Evolutionary conservation across 371 early-diverging fungal genomes (phyloP).

Genomic region (Actinomucor elegans): DNA sequence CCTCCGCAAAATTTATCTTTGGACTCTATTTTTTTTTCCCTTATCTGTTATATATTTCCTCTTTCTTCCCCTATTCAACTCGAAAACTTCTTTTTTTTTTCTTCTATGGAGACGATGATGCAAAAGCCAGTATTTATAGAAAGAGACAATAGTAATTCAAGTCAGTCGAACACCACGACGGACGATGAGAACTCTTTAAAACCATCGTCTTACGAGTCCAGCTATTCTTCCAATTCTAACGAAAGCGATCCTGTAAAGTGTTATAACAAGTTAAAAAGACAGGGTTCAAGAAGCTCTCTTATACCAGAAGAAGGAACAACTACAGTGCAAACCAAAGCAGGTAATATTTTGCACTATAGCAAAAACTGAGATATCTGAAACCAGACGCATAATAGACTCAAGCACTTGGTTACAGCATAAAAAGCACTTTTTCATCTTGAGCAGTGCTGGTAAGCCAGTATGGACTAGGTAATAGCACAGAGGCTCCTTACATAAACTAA

Average conservation of each 20-base stretch:
- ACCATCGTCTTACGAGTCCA: slow-evolving; percentile 31
- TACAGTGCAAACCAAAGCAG: not conserved
- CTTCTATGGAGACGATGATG: not conserved
- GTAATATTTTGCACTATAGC: not conserved
- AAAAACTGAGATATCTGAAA: not conserved
- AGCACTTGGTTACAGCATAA: slow-evolving; percentile 61
- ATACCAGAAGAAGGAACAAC: not conserved
- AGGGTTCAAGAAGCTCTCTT: slow-evolving; percentile 42
- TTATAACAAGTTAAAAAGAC: slow-evolving; percentile 38
- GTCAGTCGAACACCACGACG: not conserved
- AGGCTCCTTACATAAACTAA: not conserved
- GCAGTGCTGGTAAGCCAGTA: slow-evolving; percentile 87
- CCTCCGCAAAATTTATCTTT: no score
- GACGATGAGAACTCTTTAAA: slow-evolving; percentile 10
- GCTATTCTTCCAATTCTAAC: slow-evolving; percentile 35
- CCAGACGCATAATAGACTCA: slow-evolving; percentile 6
- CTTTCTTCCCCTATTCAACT: no score
- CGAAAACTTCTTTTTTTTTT: not conserved
- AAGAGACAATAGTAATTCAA: not conserved
- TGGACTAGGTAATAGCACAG: slow-evolving; percentile 60
- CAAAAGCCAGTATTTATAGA: slow-evolving; percentile 9
- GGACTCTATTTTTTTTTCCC: no score
- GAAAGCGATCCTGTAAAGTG: slow-evolving; percentile 37
- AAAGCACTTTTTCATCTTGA: slow-evolving; percentile 83
- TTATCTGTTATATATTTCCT: no score